Base-by-base conservation (phyloP, 805 yeast genomes). In the Wickerhamomyces rabaulensis region DNA sequence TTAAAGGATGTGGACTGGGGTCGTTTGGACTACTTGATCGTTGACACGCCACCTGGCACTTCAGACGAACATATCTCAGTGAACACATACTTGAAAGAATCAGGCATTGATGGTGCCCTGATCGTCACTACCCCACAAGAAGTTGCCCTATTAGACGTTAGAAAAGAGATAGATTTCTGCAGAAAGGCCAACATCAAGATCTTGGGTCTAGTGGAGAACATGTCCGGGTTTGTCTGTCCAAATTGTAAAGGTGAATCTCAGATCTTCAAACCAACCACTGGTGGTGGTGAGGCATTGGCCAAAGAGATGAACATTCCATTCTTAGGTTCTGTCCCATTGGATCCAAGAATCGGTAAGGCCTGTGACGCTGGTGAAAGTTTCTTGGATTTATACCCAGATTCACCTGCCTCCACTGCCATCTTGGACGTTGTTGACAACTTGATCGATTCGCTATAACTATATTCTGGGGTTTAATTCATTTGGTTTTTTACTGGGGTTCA, bases 211-310 rank as follows among this genome's bases (percentile, higher is more conserved):
- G 97, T 94, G 17, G 99, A 94, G 63, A 94, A 94, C 64, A 94
- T 94, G 99, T 80, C 96, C 9, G 99, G 99, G 3, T 94, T 94
- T 68, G 98, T 94, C 15, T 94, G 99, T 64, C 99, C 99, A 4
- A 80, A 74, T 59, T 94, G 99, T 67, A 79, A 87, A 52, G 94
- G 94, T 9, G 87, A 91, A 66, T 87, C 96, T 0, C 80, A 83
- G 58, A 91, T 94, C 5, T 94, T 94, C 67, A 83, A 84, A 51
- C 88, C 99, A 15, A 94, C 99, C 2, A 94, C 99, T 0, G 99
- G 99, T 15, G 99, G 99, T 19, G 99, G 98, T 9, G 75, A 79
- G 56, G 80, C 80, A 26, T 69, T 94, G 39, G 94, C 97, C 46
- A 68, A 82, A 54, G 99, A 94, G 50, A 63, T 87, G 63, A 75